phyloP scores from a whole-genome alignment of 2,329 filamentous ascomycete genomes.

The Decorospora gaudefroyi region DNA sequence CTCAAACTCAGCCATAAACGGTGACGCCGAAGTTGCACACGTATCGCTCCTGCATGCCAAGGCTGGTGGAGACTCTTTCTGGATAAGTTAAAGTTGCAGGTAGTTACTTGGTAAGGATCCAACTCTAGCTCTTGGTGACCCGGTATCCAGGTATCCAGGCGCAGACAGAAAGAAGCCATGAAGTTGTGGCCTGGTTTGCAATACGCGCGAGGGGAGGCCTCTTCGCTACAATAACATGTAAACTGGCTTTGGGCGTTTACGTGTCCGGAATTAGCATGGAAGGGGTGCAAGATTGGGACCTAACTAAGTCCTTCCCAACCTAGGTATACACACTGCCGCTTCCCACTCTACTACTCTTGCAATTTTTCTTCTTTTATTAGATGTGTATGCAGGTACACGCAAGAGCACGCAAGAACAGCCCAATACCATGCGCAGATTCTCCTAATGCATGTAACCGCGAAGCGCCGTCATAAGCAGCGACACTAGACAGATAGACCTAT shows the following conservation, averaged over 20 bases:
- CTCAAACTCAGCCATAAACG: conserved; percentile 2
- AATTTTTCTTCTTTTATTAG: no score
- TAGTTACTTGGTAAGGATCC: conserved; percentile 2
- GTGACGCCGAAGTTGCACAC: conserved; percentile 16
- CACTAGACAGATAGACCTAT: neutral
- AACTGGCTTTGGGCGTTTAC: no score
- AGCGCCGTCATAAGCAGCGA: conserved; percentile 1
- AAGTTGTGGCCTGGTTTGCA: neutral
- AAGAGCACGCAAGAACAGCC: neutral
- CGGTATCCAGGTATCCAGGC: conserved; percentile 5
- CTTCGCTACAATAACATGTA: neutral
- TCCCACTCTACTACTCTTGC: no score
- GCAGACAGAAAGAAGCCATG: neutral
- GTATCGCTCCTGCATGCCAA: conserved; percentile 3
- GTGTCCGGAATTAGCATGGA: no score
- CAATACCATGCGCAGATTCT: neutral
- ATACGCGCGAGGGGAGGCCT: neutral
- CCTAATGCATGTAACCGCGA: neutral
- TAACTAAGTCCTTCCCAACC: no score
- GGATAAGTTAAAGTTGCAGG: conserved; percentile 1
- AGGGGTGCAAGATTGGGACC: no score
- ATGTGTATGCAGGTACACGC: neutral
- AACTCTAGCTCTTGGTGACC: neutral
- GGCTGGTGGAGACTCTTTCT: neutral
- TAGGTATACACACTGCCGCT: no score